Conservation (phyloP, 2,329 filamentous ascomycete species). For the Paraphaeosphaeria minitans region DNA sequence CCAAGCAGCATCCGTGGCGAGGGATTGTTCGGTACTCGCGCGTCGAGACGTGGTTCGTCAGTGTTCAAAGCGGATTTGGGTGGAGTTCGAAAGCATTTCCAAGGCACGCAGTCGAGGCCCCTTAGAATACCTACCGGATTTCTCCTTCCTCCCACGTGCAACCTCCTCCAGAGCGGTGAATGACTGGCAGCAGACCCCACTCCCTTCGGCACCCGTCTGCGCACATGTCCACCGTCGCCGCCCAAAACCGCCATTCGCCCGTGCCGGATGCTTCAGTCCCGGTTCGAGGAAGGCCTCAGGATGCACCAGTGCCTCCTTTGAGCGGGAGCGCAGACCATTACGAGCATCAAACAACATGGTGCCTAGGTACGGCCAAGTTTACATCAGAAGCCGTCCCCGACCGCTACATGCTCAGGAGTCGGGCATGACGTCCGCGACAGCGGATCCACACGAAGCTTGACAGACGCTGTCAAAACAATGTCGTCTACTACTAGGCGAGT, state of each 20-base stretch:
- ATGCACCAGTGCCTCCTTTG: conserved; percentile 10
- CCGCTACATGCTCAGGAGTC: conserved; percentile 18
- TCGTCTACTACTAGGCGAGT: conserved; percentile 30
- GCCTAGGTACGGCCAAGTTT: conserved; percentile 48
- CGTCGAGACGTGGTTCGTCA: conserved; percentile 6
- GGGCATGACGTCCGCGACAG: conserved; percentile 7
- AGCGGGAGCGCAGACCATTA: conserved; percentile 15
- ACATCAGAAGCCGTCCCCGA: conserved; percentile 26
- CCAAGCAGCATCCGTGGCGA: conserved; percentile 14
- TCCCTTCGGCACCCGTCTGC: background rate
- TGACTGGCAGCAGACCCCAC: background rate
- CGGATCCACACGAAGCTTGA: conserved; percentile 19
- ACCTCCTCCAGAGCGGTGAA: background rate
- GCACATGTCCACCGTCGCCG: background rate
- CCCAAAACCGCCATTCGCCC: conserved; percentile 10
- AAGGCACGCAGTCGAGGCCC: conserved; percentile 1
- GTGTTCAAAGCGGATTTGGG: background rate
- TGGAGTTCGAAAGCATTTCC: conserved; percentile 16
- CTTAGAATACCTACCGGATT: background rate
- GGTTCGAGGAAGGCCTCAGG: conserved; percentile 37
- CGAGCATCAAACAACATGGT: conserved; percentile 42
- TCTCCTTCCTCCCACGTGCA: background rate
- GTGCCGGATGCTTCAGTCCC: conserved; percentile 42
- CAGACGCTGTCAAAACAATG: conserved; percentile 18
- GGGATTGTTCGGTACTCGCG: conserved; percentile 1